Conservation (phyloP, 2,329 filamentous ascomycete genomes). For the Davidsoniella neocaledoniae region DNA sequence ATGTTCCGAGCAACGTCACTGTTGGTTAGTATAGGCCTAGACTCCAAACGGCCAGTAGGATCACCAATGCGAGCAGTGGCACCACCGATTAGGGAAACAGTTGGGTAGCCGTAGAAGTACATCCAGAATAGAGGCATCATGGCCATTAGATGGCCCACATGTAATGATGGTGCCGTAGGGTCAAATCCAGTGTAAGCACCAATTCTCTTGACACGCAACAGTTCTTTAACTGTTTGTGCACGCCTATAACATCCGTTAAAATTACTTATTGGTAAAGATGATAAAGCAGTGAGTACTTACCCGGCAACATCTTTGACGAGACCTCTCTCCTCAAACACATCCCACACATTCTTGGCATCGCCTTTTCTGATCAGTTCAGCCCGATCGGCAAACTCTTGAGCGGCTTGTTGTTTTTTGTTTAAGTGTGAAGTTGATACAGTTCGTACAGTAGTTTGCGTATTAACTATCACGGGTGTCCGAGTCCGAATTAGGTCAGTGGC, state of each 20-base stretch:
- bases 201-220: conserved; percentile 49
- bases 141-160: conserved; percentile 65
- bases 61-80: conserved; percentile 67
- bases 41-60: conserved; percentile 51
- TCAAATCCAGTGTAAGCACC: conserved; percentile 70
- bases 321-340: conserved; percentile 52
- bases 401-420: conserved; percentile 26
- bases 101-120: conserved; percentile 56
- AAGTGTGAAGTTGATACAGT: conserved; percentile 26
- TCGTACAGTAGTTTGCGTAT: conserved; percentile 16
- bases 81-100: conserved; percentile 52
- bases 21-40: conserved; percentile 36
- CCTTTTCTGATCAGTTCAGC: conserved; percentile 33
- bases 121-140: conserved; percentile 77
- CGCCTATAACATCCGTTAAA: conserved; percentile 19
- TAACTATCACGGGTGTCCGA: not conserved
- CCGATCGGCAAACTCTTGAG: conserved; percentile 29
- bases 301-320: conserved; percentile 59
- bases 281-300: conserved; percentile 29
- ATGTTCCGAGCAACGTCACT: conserved; percentile 45
- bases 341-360: conserved; percentile 37
- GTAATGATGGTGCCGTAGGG: conserved; percentile 62
- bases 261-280: not conserved
- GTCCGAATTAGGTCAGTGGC: not conserved
- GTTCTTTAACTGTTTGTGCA: conserved; percentile 37